Evolutionary conservation across 2,329 filamentous ascomycete genomes (phyloP), one percentile per base, ranked within the genome.

Genomic region (Juglanconis juglandina): DNA sequence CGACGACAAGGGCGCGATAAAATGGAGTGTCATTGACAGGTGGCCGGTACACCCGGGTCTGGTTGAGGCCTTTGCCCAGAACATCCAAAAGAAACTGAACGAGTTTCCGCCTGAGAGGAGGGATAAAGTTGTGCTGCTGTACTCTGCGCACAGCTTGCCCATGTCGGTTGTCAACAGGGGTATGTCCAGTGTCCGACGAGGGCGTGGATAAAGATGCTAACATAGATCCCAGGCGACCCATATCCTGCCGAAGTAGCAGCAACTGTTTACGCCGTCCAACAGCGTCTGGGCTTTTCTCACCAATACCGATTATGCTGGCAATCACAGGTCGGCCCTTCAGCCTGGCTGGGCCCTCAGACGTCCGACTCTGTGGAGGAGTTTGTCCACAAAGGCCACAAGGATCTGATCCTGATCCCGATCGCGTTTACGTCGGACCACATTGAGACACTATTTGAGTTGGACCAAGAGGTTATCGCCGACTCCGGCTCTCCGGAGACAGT

Each of bases 381-480:
- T 71, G 87, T 98, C 66, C 86, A 90, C 71, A 92, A 95, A 75
- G 95, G 94, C 1, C 91, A 97, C 70, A 96, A 88, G 58, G 92
- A 99, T 71, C 81, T 99, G 58, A 81, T 97, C 1, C 81, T 99
- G 6, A 92, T 99, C 59, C 95, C 95, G 0, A 96, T 99, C 66
- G 95, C 95, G 5, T 99, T 99, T 73, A 99, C 95, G 0, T 96
- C 91, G n/a, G 95, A 99, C 70, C 95, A 99, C 72, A 99, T 99
- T 67, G 95, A 99, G 77, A 99, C 95, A 0, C 80, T 99, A 1
- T 98, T 89, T 72, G 95, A 99, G 75, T 79, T 99, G 56, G 95
- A 99, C 73, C 82, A 91, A 68, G 95, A 99, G 76, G 92, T 99
- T 44, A 98, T 99, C 70, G 90, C 91, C 60, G 93, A 96, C 74